A percentile compares a stretch with the other conserved stretches of the same genome.
Conservation (phyloP, 305 asterid species). For the Solanum chacoense region DNA sequence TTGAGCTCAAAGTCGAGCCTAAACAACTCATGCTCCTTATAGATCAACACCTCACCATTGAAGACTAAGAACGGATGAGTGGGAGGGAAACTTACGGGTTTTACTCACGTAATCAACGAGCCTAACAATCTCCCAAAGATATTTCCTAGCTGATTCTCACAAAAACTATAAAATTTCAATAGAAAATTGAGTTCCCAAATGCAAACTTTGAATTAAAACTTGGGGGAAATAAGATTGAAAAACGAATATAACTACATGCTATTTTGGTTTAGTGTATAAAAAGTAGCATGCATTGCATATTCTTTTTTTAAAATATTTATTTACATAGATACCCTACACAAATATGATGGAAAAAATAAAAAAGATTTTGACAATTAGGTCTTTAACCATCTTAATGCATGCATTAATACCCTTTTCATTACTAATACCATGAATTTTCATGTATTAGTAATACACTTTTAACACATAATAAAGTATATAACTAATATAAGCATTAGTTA, state of each 20-base stretch:
- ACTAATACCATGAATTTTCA: background rate
- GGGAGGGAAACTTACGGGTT: background rate
- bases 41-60: background rate
- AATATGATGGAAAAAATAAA: no score
- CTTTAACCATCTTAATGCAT: background rate
- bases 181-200: background rate
- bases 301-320: no score
- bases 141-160: background rate
- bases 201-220: background rate
- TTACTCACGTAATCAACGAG: background rate
- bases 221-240: background rate
- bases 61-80: background rate
- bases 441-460: background rate
- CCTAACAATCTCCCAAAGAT: background rate
- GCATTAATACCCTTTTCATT: background rate
- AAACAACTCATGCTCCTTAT: background rate
- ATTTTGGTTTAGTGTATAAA: background rate
- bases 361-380: background rate
- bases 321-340: background rate
- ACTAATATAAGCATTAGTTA: no score
- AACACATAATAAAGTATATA: background rate
- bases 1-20: background rate
- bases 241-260: background rate
- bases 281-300: background rate
- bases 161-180: no score